These are phyloP conservation scores for Neurospora hispaniola DNA, from an alignment of 495 filamentous ascomycete species.

Conservation along the genomic window DNA sequence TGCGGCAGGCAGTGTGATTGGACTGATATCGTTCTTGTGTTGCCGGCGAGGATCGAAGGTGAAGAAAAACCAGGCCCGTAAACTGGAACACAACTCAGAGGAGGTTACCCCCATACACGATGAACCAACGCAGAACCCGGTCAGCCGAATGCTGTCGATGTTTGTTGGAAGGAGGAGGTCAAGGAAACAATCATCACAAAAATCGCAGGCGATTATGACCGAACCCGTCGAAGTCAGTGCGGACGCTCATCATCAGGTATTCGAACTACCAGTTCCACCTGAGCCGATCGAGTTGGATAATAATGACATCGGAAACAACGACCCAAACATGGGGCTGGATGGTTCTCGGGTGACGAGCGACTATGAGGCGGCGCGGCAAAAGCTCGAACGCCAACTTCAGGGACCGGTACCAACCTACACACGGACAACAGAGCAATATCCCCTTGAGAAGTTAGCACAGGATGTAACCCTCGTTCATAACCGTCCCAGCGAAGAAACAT, in stretches of 20 bases:
- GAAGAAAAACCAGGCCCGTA: conserved; percentile 9
- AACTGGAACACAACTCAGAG: conserved; percentile 18
- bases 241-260: conserved; percentile 36
- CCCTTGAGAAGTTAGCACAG: conserved; percentile 25
- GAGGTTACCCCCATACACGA: conserved; percentile 11
- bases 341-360: conserved; percentile 16
- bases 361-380: conserved; percentile 35
- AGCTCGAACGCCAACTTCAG: conserved; percentile 34
- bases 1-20: conserved; percentile 31
- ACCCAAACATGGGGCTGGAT: conserved; percentile 25
- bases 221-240: conserved; percentile 35
- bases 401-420: conserved; percentile 29
- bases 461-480: conserved; percentile 30
- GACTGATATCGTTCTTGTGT: conserved; percentile 23
- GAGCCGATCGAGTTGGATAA: conserved; percentile 41
- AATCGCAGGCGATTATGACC: conserved; percentile 9
- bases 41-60: conserved; percentile 20
- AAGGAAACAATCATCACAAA: conserved; percentile 11
- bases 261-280: conserved; percentile 36
- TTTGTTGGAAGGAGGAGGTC: conserved; percentile 23
- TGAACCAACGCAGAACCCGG: conserved; percentile 17
- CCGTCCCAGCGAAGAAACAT: conserved; percentile 26
- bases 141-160: conserved; percentile 24
- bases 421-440: conserved; percentile 3
- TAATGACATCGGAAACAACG: conserved; percentile 21